phyloP scores from a whole-genome alignment of 2,329 filamentous ascomycete species.

The Calonectria montana region DNA sequence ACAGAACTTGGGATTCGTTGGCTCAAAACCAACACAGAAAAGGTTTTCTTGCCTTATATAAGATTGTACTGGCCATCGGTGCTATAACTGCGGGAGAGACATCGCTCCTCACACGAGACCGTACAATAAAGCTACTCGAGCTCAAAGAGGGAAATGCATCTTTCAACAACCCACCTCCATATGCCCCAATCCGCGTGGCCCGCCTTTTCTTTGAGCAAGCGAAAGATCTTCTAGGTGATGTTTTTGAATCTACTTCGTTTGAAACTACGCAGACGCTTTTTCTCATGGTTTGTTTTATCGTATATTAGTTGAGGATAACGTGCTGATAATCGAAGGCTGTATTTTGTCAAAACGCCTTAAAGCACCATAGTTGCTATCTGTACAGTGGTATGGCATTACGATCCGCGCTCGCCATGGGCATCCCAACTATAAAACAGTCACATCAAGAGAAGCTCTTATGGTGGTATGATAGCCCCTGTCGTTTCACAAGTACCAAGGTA shows the following conservation, averaged over 20 bases:
- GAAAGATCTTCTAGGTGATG: background rate
- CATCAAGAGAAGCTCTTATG: background rate
- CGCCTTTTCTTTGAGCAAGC: background rate
- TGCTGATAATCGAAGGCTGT: background rate
- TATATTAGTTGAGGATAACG: background rate
- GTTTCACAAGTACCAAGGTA: background rate
- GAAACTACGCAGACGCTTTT: background rate
- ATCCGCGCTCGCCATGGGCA: background rate
- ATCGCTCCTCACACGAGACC: background rate
- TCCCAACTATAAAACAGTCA: background rate
- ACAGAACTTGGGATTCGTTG: background rate
- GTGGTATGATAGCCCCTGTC: background rate
- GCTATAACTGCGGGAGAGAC: background rate
- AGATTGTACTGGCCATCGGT: background rate
- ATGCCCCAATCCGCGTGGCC: background rate
- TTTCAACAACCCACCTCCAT: background rate
- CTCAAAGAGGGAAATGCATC: background rate
- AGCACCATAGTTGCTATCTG: background rate
- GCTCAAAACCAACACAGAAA: background rate
- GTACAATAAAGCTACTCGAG: background rate
- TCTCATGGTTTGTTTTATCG: background rate
- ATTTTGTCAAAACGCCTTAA: background rate
- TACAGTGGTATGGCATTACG: background rate
- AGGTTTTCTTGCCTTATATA: background rate
- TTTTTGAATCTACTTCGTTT: background rate